Evolutionary conservation across 2,329 filamentous ascomycete genomes (phyloP).

Genomic region (Penicillium sp.): DNA sequence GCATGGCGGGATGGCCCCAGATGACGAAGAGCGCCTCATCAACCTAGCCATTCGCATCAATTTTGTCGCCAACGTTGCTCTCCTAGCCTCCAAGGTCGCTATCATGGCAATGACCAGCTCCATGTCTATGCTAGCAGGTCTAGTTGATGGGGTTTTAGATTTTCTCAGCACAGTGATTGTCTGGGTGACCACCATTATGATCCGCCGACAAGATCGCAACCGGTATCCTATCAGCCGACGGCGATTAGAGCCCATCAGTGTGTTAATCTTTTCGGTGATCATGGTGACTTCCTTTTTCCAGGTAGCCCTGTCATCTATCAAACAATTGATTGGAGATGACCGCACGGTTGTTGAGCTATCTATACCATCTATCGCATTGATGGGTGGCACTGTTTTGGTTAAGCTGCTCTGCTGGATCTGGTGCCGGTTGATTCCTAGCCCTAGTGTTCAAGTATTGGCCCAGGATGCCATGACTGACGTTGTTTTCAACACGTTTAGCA

Average conservation of each 20-base stretch:
- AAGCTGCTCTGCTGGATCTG: conserved; percentile 82
- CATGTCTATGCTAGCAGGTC: conserved; percentile 63
- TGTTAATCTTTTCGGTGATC: conserved; percentile 64
- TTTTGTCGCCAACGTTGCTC: conserved; percentile 70
- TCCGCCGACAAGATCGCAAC: conserved; percentile 59
- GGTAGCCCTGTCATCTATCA: conserved; percentile 59
- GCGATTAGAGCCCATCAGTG: conserved; percentile 62
- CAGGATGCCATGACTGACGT: conserved; percentile 72
- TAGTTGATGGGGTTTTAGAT: conserved; percentile 65
- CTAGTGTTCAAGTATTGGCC: conserved; percentile 75
- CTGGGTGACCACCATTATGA: conserved; percentile 59
- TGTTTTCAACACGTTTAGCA: conserved; percentile 86
- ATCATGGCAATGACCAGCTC: conserved; percentile 74
- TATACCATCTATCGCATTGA: conserved; percentile 71
- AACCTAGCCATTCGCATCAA: conserved; percentile 87
- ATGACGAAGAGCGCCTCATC: conserved; percentile 72
- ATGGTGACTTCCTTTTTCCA: conserved; percentile 67
- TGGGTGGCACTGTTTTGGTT: conserved; percentile 76
- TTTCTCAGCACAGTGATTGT: conserved; percentile 64
- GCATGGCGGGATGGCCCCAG: conserved; percentile 50
- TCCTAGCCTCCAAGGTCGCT: conserved; percentile 72
- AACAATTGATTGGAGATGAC: conserved; percentile 56
- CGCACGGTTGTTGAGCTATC: conserved; percentile 71
- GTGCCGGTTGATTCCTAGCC: conserved; percentile 83
- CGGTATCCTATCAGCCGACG: conserved; percentile 63